Percentiles rank a stretch among this genome's conserved stretches.
Evolutionary conservation across 192 early-diverging fungal species (phyloP).

Genomic region (Backusella mclennaniae): DNA sequence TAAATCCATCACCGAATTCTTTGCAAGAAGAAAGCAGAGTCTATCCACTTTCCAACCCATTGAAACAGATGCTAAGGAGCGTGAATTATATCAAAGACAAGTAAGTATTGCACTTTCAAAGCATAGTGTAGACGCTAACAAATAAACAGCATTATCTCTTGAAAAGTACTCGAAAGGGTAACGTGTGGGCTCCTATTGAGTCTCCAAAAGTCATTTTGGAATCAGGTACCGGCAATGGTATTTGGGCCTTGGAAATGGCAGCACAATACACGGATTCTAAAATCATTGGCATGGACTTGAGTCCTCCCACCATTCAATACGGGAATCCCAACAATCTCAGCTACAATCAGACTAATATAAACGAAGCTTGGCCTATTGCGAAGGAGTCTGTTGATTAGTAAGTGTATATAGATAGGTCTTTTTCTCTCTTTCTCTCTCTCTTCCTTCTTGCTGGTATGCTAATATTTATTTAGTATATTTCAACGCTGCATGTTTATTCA

Average conservation of each 20-base stretch:
- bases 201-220: conserved; percentile 29
- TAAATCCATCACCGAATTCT: conserved; percentile 35
- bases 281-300: conserved; percentile 28
- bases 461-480: conserved; percentile 25
- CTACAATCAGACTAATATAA: conserved; percentile 25
- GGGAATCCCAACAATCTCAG: conserved; percentile 28
- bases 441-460: not conserved
- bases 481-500: conserved; percentile 27
- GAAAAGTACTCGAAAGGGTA: conserved; percentile 34
- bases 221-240: conserved; percentile 37
- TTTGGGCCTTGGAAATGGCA: conserved; percentile 39
- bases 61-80: conserved; percentile 24
- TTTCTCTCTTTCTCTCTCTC: not conserved
- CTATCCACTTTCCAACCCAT: conserved; percentile 10
- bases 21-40: conserved; percentile 30
- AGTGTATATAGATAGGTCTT: not conserved
- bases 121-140: not conserved
- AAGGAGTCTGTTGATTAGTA: conserved; percentile 36
- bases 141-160: conserved; percentile 34
- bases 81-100: conserved; percentile 30
- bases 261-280: conserved; percentile 16
- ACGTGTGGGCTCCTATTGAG: conserved; percentile 25
- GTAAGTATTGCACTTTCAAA: conserved; percentile 2
- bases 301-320: conserved; percentile 14
- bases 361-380: conserved; percentile 22